Evolutionary conservation across 2,329 filamentous ascomycete species (phyloP).

Genomic region (Colletotrichum gigasporum): DNA sequence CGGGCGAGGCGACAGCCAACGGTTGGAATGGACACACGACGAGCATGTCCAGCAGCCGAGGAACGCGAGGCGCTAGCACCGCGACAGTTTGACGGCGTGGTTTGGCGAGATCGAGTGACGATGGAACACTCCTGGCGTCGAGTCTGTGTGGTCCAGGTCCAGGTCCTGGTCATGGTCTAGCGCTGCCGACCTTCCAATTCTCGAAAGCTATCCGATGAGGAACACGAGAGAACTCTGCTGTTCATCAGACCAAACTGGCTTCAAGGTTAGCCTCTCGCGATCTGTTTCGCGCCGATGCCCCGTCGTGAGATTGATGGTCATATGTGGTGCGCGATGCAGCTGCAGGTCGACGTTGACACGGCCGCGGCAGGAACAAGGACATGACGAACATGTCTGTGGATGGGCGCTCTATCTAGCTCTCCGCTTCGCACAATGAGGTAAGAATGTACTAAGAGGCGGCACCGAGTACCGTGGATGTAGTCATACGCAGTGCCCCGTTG

Average conservation of each 20-base stretch:
- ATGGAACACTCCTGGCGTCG: not conserved
- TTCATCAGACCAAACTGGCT: not conserved
- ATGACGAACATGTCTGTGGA: too few species aligned
- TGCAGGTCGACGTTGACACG: not conserved
- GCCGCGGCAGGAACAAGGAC: not conserved
- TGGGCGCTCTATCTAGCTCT: too few species aligned
- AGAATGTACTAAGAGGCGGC: too few species aligned
- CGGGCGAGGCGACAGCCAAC: not conserved
- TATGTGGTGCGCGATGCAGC: not conserved
- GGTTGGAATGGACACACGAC: not conserved
- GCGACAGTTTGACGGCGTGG: not conserved
- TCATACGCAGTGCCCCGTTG: not conserved
- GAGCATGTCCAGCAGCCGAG: not conserved
- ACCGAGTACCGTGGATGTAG: too few species aligned
- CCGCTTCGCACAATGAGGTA: too few species aligned
- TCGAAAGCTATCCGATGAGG: not conserved
- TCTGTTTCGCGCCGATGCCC: not conserved
- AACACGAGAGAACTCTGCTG: not conserved
- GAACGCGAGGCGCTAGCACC: not conserved
- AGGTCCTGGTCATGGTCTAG: too few species aligned
- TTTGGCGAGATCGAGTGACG: not conserved
- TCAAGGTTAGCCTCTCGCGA: conserved; percentile 13
- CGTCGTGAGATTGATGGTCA: not conserved
- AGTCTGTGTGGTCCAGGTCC: too few species aligned
- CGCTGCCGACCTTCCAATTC: not conserved